Base-by-base conservation (phyloP, 1,284 basidiomycete genomes). In the Athelia sp. region DNA sequence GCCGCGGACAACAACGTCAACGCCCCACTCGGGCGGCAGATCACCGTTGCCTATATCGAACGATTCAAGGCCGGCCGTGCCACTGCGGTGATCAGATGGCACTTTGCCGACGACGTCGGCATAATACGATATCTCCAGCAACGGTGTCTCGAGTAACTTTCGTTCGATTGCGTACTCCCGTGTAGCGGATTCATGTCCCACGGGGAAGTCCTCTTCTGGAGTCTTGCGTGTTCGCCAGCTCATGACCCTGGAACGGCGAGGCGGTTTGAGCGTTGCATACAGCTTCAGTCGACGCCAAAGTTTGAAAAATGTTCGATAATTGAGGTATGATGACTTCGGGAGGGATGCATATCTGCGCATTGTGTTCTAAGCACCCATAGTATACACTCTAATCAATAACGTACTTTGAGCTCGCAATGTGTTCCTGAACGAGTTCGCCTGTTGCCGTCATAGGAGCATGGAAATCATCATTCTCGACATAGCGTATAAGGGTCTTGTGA, bases 111-210 rank as follows among this genome's bases (percentile, higher is more conserved):
- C 81, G 18, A 79, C 81, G 64, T 97, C 94, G 6, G 78, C 79
- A 56, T 91, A 94, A 65, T 97, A 97, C 4, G 82, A 79, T 43
- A 96, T 60, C 50, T 95, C 90, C 24, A 97, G 60, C 15, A 73
- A 56, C 0, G 82, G 82, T 0, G 90, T 79, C 53, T 92, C 87
- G n/a, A 97, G 63, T 18, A 97, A 73, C 46, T 82, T 88, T 34
- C 86, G 82, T 53, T 93, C 89, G 46, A 93, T 84, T 19, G 90
- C 94, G 64, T 97, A 98, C 63, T 97, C 92, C 13, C 80, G 56
- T 15, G 67, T 68, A 2, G 74, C 64, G 52, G 80, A 82, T 55
- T 84, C 78, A 1, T 67, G 67, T 3, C 78, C 82, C 17, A 78
- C 56, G 3, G 76, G 76, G 2, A 75, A 77, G 45, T 76, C 72